These are phyloP conservation scores for Nasturtium officinale DNA, from an alignment of 345 rosid genomes.

Conservation along the genomic window DNA sequence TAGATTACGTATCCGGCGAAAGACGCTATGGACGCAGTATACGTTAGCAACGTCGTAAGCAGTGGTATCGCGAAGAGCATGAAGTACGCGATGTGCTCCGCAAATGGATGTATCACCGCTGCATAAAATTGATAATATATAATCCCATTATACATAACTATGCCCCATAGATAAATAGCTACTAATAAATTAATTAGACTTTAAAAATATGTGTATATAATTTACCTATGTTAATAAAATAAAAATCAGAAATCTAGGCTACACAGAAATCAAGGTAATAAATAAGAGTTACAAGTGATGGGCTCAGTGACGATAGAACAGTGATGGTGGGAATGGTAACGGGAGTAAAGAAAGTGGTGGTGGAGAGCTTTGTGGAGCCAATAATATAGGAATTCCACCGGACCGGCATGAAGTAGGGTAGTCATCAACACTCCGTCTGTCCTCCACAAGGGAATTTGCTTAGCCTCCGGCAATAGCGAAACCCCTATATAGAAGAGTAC, in stretches of 20 bases:
- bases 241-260: too few relatives aligned
- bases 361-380: slow-evolving; percentile 84
- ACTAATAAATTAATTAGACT: slow-evolving; percentile 4
- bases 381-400: slow-evolving; percentile 78
- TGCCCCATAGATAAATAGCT: background rate
- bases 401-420: slow-evolving; percentile 63
- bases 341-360: slow-evolving; percentile 81
- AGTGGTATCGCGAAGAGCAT: slow-evolving; percentile 52
- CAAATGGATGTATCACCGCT: slow-evolving; percentile 73
- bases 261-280: background rate
- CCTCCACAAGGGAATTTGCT: slow-evolving; percentile 65
- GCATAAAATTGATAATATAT: slow-evolving; percentile 25
- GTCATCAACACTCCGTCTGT: slow-evolving; percentile 54
- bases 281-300: slow-evolving; percentile 55
- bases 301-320: slow-evolving; percentile 86
- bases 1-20: slow-evolving; percentile 46
- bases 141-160: background rate
- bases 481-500: slow-evolving; percentile 46
- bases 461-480: slow-evolving; percentile 28
- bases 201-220: background rate
- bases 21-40: slow-evolving; percentile 44
- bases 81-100: slow-evolving; percentile 61
- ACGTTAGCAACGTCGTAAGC: slow-evolving; percentile 34
- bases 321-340: slow-evolving; percentile 94
- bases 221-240: too few relatives aligned